These are phyloP conservation scores for Zygosaccharomyces pseudobailii DNA, from an alignment of 1,139 yeast species.

Conservation along the genomic window DNA sequence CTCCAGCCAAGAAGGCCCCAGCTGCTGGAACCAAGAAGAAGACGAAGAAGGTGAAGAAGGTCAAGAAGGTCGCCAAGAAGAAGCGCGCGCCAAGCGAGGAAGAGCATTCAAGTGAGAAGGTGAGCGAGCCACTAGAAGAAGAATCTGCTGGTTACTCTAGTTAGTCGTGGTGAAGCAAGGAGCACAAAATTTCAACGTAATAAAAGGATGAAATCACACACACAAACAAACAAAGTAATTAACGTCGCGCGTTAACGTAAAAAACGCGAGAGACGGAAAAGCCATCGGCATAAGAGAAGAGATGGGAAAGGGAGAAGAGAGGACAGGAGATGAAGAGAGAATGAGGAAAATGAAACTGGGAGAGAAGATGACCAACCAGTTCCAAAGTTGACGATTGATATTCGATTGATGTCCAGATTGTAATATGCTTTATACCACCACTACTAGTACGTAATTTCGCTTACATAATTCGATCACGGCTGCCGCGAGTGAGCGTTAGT, in stretches of 20 bases:
- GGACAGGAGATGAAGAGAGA: background rate
- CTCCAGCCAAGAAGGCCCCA: conserved; percentile 1
- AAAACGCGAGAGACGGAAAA: too few species aligned
- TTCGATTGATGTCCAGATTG: background rate
- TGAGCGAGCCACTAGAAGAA: background rate
- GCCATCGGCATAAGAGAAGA: too few species aligned
- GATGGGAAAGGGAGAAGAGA: background rate
- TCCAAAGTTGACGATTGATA: background rate
- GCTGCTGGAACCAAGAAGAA: background rate
- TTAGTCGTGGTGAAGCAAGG: background rate
- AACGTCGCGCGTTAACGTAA: too few species aligned
- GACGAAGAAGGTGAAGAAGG: conserved; percentile 1
- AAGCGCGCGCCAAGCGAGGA: background rate
- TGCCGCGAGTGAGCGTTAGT: background rate
- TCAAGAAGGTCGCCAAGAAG: background rate
- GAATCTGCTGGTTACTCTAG: background rate
- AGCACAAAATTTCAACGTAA: too few species aligned
- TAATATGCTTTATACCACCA: background rate
- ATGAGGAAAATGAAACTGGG: background rate
- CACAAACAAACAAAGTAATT: too few species aligned
- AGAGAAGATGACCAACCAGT: background rate
- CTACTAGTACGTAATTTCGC: background rate
- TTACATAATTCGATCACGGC: background rate
- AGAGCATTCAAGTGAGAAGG: background rate
- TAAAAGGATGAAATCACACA: too few species aligned